Evolutionary conservation across 805 yeast species (phyloP), one percentile per base, ranked within the genome.

Genomic region (Teunomyces gatunensis): DNA sequence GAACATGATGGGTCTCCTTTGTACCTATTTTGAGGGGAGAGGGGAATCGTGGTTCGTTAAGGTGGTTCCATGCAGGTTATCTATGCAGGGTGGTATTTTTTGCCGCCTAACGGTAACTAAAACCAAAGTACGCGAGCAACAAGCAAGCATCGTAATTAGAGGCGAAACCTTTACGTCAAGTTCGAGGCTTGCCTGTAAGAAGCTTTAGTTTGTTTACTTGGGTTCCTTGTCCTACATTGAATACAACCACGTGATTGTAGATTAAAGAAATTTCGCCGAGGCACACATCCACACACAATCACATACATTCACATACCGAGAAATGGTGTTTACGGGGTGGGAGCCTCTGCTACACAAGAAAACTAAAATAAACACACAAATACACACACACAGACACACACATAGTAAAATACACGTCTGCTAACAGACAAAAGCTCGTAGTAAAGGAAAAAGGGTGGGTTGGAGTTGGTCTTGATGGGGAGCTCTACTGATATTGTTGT

Each of bases 401-500:
- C 42, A 25, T 23, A 39, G 43, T 39, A 39, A 39, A 27, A 39
- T 39, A 39, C 43, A 39, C 43, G 21, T 28, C 43, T 39, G 13
- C 12, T 29, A 27, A 36, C 29, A 37, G 29, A 37, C 40, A n/a
- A n/a, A 12, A 9, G 23, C 29, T 11, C 17, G 34, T 15, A 15
- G n/a, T n/a, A n/a, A 30, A 3, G 2, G 3, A 3, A 3, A 18
- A 18, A 18, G 3, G 18, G 2, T 18, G 3, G 20, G 20, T 18
- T 18, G 20, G 20, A 18, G 20, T 18, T 18, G 20, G 3, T 18
- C n/a, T n/a, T n/a, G n/a, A n/a, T n/a, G n/a, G 20, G 20, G 27
- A 25, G 27, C 27, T 68, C 27, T 68, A 79, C 61, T 80, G 84
- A 57, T 77, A 78, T 63, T 79, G 85, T 62, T 79, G 85, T 54